These are phyloP conservation scores for Didymella arachidicola DNA, from an alignment of 2,329 filamentous ascomycete genomes.

Conservation along the genomic window DNA sequence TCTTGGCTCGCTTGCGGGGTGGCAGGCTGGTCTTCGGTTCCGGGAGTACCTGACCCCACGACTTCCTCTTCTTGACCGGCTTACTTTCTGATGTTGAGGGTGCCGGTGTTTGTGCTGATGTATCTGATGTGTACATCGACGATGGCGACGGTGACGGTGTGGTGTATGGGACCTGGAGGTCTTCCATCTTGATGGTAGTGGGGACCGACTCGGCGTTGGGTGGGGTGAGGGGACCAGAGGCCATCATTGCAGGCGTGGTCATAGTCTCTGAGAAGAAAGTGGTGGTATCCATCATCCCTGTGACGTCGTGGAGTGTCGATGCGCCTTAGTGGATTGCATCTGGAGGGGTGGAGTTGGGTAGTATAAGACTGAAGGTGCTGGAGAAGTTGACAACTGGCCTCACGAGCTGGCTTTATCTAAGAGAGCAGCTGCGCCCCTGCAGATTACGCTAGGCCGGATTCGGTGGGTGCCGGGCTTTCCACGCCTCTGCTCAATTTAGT, in stretches of 20 bases:
- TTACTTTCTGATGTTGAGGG: constrained; percentile 56
- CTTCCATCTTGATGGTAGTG: constrained; percentile 54
- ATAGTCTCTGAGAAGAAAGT: constrained; percentile 34
- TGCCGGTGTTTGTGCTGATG: constrained; percentile 30
- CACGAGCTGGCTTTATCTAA: constrained; percentile 47
- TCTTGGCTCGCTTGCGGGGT: constrained; percentile 96
- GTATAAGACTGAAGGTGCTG: constrained; percentile 40
- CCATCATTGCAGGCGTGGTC: constrained; percentile 38
- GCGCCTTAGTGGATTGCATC: constrained; percentile 42
- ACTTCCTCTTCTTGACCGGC: constrained; percentile 91
- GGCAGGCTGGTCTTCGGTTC: constrained; percentile 96
- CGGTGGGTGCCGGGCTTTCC: constrained; percentile 16
- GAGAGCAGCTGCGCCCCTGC: constrained; percentile 30
- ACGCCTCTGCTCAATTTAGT: constrained; percentile 26
- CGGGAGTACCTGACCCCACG: constrained; percentile 96
- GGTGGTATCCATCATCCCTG: constrained; percentile 41
- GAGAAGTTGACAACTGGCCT: constrained; percentile 40
- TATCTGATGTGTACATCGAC: constrained; percentile 27
- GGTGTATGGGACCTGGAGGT: constrained; percentile 44
- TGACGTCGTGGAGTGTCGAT: constrained; percentile 36
- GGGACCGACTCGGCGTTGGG: constrained; percentile 34
- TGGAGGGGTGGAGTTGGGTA: constrained; percentile 39
- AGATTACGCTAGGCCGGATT: constrained; percentile 24
- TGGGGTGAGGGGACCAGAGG: constrained; percentile 34
- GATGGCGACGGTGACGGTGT: constrained; percentile 34